Evolutionary conservation across 176 grass and related monocot species (phyloP).

Genomic region (Hordeum vulgare): MorexV3_pseudomolecules_assembly NC_058518.1:410319973-410320472

Average conservation of each 20-base stretch:
- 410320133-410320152: not conserved
- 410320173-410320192: not conserved
- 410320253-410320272: not conserved
- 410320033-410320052: not conserved
- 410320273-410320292: not conserved
- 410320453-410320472: not conserved
- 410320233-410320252: not conserved
- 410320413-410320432: not conserved
- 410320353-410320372: not conserved
- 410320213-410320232: conserved; percentile 5
- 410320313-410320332: not conserved
- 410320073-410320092: not conserved
- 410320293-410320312: not conserved
- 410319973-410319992: not conserved
- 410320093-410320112: not conserved
- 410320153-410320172: conserved; percentile 1
- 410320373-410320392: not conserved
- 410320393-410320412: conserved; percentile 8
- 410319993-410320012: not conserved
- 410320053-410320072: not conserved
- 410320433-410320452: conserved; percentile 8
- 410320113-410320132: not conserved
- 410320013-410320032: not conserved
- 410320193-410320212: conserved; percentile 1
- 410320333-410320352: not conserved